Evolutionary conservation across 1,139 yeast genomes (phyloP), one percentile per base, ranked within the genome.

Genomic region (Spathaspora sp.): DNA sequence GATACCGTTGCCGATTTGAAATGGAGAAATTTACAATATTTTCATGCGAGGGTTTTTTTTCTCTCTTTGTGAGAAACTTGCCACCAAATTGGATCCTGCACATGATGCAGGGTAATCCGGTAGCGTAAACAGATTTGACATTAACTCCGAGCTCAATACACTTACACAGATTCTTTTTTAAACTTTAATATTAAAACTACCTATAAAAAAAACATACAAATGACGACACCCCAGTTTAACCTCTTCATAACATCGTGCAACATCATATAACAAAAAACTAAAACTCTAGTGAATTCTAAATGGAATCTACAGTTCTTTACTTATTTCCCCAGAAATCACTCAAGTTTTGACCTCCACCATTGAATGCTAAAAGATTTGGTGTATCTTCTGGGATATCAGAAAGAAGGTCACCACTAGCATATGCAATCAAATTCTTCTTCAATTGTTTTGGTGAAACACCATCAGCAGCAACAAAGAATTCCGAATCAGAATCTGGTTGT

Each of bases 261-360:
- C 34, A 29, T 31, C 36, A 31, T 31, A 18, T 31, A 31, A 31
- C 17, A 31, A 31, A 29, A 9, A 31, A 31, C 15, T 15, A 13
- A 31, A 13, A 15, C 13, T 13, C 7, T 8, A n/a, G 17, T 31
- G 15, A 31, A 31, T 31, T 31, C 36, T 31, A 31, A 31, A 4
- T 13, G 33, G 13, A 25, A 9, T 29, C 33, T 29, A 29, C 13
- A 29, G 11, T 6, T 27, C 13, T 25, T 40, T 44, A 42, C 36
- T 47, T n/a, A n/a, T n/a, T 44, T 20, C 41, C 53, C 95, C 95
- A 89, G 81, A 88, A 86, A 44, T 74, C 78, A 50, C 83, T 74
- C 65, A 89, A 69, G 68, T 86, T 86, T 66, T 82, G 82, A 57
- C 96, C 97, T 54, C 85, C 97, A 70, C 99, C 99, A 65, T 93